Evolutionary conservation across 2,329 filamentous ascomycete species (phyloP).

Genomic region (Chaetomium strumarium): DNA sequence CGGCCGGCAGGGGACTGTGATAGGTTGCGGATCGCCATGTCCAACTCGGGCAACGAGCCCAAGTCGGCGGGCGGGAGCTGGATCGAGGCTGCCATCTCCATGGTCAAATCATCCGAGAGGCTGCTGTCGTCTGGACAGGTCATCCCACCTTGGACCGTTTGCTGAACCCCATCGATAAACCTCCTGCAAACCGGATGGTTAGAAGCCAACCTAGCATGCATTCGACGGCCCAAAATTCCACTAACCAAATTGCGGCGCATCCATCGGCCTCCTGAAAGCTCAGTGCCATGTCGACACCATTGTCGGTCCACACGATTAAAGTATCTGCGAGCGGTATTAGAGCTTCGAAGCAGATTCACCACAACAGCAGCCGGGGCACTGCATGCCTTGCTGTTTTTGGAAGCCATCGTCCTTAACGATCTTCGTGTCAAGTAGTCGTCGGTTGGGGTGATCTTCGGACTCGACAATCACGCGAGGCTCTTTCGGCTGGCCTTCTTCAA

Average conservation of each 20-base stretch:
- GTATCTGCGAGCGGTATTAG: slow-evolving; percentile 59
- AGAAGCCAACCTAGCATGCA: slow-evolving; percentile 18
- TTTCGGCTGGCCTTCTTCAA: slow-evolving; percentile 57
- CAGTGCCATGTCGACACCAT: slow-evolving; percentile 90
- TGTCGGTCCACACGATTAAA: slow-evolving; percentile 97
- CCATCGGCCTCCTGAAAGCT: slow-evolving; percentile 97
- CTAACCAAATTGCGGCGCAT: slow-evolving; percentile 84
- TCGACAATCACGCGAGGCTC: slow-evolving; percentile 86
- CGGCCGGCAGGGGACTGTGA: slow-evolving; percentile 69
- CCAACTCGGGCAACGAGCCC: slow-evolving; percentile 77
- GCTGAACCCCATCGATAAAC: slow-evolving; percentile 82
- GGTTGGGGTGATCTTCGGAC: slow-evolving; percentile 84
- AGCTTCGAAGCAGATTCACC: slow-evolving; percentile 25
- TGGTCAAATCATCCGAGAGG: slow-evolving; percentile 75
- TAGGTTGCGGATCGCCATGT: slow-evolving; percentile 73
- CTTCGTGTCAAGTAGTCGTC: slow-evolving; percentile 78
- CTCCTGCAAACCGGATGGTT: slow-evolving; percentile 53
- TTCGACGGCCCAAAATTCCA: slow-evolving; percentile 2
- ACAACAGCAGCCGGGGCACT: slow-evolving; percentile 31
- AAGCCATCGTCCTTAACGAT: slow-evolving; percentile 94
- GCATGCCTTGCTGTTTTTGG: slow-evolving; percentile 87
- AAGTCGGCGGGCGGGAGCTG: slow-evolving; percentile 74
- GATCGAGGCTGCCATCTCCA: slow-evolving; percentile 66
- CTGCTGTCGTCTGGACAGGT: slow-evolving; percentile 71
- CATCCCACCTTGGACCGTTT: slow-evolving; percentile 58